These are phyloP conservation scores for Calycina marina DNA, from an alignment of 2,329 filamentous ascomycete genomes.

Conservation along the genomic window DNA sequence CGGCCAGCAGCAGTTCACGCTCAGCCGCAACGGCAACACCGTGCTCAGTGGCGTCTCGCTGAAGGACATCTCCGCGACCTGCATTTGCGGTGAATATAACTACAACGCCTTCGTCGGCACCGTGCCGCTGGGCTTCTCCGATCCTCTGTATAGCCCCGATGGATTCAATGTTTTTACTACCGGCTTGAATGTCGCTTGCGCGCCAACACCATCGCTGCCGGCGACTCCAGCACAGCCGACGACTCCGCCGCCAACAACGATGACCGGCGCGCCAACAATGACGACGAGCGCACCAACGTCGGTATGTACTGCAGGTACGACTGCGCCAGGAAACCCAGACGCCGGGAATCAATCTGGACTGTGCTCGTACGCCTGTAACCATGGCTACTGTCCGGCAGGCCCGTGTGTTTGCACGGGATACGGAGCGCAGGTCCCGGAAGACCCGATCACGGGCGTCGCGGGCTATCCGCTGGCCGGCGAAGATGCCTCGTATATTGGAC, in stretches of 20 bases:
- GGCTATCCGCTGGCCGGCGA: constrained; percentile 24
- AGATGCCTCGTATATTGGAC: constrained; percentile 26
- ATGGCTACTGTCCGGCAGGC: constrained; percentile 15
- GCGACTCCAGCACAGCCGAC: constrained; percentile 13
- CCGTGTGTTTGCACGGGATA: constrained; percentile 14
- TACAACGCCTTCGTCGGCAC: constrained; percentile 16
- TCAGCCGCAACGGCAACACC: constrained; percentile 5
- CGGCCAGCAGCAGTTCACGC: constrained; percentile 11
- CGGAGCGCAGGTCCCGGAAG: constrained; percentile 8
- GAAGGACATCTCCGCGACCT: constrained; percentile 9
- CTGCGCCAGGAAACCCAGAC: constrained; percentile 9
- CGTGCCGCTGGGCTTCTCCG: constrained; percentile 8
- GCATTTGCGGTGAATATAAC: constrained; percentile 14
- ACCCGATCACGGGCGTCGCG: constrained; percentile 15
- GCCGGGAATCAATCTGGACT: constrained; percentile 24
- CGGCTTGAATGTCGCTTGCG: constrained; percentile 22
- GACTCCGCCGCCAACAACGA: constrained; percentile 5
- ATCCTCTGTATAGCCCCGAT: constrained; percentile 16
- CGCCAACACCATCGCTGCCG: constrained; percentile 21
- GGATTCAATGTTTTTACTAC: constrained; percentile 19
- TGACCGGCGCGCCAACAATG: constrained; percentile 2
- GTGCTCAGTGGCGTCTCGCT: constrained; percentile 10
- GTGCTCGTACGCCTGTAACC: constrained; percentile 21
- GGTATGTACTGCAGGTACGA: not conserved
- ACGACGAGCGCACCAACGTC: not conserved